Percentiles rank a stretch among this genome's conserved stretches.
Conservation (phyloP, 2,329 filamentous ascomycete species). For the Hypoxylon sp. region DNA sequence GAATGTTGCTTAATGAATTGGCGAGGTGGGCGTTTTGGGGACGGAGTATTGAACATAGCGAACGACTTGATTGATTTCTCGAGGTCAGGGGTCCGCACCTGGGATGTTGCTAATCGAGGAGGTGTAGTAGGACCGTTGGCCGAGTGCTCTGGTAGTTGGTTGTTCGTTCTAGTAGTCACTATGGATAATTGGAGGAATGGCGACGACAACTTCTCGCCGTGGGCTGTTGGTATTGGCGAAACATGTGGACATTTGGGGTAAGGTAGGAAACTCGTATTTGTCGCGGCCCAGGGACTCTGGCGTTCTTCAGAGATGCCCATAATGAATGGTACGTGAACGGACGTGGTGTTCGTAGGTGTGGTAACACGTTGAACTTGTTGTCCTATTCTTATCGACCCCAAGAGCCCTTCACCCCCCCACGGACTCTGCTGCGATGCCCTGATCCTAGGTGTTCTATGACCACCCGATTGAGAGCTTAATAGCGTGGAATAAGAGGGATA, state of each 20-base stretch:
- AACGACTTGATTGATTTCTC: constrained; percentile 66
- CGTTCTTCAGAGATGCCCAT: neutral
- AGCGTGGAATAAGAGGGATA: constrained; percentile 14
- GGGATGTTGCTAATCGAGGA: constrained; percentile 51
- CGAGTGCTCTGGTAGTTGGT: neutral
- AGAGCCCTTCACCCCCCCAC: constrained; percentile 44
- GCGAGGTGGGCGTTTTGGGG: constrained; percentile 56
- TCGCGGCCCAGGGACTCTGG: constrained; percentile 25
- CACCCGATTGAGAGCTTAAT: constrained; percentile 25
- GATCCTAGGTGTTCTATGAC: constrained; percentile 29
- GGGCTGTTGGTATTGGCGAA: neutral
- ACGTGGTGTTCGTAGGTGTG: neutral
- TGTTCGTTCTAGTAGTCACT: constrained; percentile 1
- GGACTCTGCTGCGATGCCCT: constrained; percentile 52
- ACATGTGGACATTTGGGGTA: neutral
- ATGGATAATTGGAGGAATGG: neutral
- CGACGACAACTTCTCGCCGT: neutral
- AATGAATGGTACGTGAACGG: neutral
- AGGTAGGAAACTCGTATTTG: constrained; percentile 3
- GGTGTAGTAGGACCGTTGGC: constrained; percentile 38
- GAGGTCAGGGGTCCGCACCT: constrained; percentile 60
- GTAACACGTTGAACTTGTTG: neutral
- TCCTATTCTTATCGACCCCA: constrained; percentile 12
- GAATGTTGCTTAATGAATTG: constrained; percentile 17
- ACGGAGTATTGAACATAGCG: constrained; percentile 65